Evolutionary conservation across 1,284 basidiomycete genomes (phyloP), one percentile per base, ranked within the genome.

Genomic region (Apiotrichum gracile): DNA sequence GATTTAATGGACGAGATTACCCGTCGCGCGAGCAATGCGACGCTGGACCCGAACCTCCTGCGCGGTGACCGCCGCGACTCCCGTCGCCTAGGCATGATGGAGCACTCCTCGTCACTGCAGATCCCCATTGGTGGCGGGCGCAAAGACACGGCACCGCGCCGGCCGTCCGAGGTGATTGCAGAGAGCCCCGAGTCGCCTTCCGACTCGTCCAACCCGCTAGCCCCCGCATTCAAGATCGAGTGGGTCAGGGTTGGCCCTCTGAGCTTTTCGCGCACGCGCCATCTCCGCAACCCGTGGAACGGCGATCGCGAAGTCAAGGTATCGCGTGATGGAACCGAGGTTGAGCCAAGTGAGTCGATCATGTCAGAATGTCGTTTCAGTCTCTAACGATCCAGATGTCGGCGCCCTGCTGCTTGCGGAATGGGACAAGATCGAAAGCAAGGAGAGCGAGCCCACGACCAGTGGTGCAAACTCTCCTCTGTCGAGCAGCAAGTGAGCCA

Each of bases 231-330:
- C 79, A 80, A 81, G 54, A 77, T 97, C 25, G 82, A 92, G 63
- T 97, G 93, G 93, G 67, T 93, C 48, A 82, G 82, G 60, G 86
- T 84, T 1, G 77, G 82, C 8, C 80, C 82, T 5, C 71, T 96
- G n/a, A 84, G 88, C 2, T 94, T 96, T 74, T 78, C 79, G 61
- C 81, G 82, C 46, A 87, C 87, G 26, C 81, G 85, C 40, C 86
- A 90, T 66, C 73, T 94, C 49, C 83, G 90, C 37, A 96, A 96
- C 66, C 87, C 88, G 0, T 96, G 91, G 92, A 93, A 94, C 61
- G 85, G 90, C 65, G 88, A 88, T 58, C 79, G 87, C 45, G 90
- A 94, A 69, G 83, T 94, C 59, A 94, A 93, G 78, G 85, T 92
- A 12, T 94, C 89, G 13, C 80, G 91, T 49, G 91, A 96, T 67